Evolutionary conservation across 495 filamentous ascomycete genomes (phyloP).

Genomic region (Clavariopsis aquatica): DNA sequence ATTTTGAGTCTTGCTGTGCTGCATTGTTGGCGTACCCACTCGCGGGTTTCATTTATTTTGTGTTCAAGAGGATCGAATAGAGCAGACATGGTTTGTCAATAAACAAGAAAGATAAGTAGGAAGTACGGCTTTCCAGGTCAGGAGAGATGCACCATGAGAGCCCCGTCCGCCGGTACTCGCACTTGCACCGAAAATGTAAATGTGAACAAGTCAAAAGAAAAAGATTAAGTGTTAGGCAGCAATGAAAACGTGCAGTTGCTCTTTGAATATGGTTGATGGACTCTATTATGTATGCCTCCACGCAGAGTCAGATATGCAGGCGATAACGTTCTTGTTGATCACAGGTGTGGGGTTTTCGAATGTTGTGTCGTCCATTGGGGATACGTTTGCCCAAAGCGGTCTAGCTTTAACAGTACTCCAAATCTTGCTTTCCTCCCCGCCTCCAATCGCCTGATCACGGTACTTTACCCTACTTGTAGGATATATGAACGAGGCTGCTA

Average conservation of each 20-base stretch:
- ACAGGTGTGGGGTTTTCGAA: slow-evolving; percentile 23
- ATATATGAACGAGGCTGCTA: background rate
- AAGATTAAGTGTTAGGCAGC: background rate
- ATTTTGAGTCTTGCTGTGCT: slow-evolving; percentile 1
- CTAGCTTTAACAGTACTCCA: background rate
- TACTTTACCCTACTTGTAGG: background rate
- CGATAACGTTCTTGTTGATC: slow-evolving; percentile 18
- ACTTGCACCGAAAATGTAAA: too few relatives aligned
- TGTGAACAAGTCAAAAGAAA: too few relatives aligned
- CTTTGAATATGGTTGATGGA: background rate
- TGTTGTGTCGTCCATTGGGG: slow-evolving; percentile 8
- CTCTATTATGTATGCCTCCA: background rate
- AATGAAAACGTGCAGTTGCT: background rate
- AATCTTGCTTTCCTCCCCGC: background rate
- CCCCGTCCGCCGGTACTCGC: too few relatives aligned
- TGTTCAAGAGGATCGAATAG: background rate
- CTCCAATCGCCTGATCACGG: background rate
- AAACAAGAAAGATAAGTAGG: background rate
- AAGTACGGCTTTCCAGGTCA: background rate
- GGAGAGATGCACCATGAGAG: too few relatives aligned
- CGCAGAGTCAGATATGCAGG: background rate
- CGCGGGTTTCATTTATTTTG: slow-evolving; percentile 30
- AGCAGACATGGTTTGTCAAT: background rate
- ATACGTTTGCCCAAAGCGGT: slow-evolving; percentile 24
- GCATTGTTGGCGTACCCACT: slow-evolving; percentile 35